A percentile compares a stretch with the other conserved stretches of the same genome.
phyloP scores from a whole-genome alignment of 2,329 filamentous ascomycete species.

The Fusarium stilboides region DNA sequence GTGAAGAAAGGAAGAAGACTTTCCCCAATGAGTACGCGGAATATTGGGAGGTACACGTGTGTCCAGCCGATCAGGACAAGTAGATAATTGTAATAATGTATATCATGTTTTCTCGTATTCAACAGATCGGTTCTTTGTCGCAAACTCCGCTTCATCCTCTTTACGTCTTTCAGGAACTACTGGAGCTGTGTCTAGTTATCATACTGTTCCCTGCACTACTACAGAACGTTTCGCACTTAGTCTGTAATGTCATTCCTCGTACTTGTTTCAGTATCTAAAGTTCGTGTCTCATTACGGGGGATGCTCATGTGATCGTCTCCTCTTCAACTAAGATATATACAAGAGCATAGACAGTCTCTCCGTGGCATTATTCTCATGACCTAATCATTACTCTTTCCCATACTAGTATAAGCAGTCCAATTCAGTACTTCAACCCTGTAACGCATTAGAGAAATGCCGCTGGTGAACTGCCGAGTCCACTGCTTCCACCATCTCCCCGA shows the following conservation, averaged over 20 bases:
- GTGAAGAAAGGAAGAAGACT: conserved; percentile 50
- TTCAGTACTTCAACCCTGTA: background rate
- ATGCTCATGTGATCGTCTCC: background rate
- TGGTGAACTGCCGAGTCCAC: conserved; percentile 49
- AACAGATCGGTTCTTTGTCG: background rate
- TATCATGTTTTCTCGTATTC: background rate
- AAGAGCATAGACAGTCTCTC: conserved; percentile 14
- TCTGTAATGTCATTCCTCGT: no score
- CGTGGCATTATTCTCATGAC: background rate
- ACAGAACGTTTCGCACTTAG: no score
- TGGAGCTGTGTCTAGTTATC: no score
- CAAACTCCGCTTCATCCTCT: no score
- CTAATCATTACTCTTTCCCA: conserved; percentile 5
- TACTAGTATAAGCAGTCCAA: background rate
- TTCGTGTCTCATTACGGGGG: background rate
- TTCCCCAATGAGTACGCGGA: conserved; percentile 54
- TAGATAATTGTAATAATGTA: conserved; percentile 14
- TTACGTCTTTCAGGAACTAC: no score
- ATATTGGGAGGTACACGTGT: conserved; percentile 62
- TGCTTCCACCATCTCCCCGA: conserved; percentile 56
- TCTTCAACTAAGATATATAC: conserved; percentile 27
- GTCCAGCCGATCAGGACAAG: conserved; percentile 42
- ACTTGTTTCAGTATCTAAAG: background rate
- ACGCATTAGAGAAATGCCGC: conserved; percentile 53
- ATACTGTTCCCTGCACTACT: no score